Conservation (phyloP, 208 protist species). For the Leishmania turanica region DNA sequence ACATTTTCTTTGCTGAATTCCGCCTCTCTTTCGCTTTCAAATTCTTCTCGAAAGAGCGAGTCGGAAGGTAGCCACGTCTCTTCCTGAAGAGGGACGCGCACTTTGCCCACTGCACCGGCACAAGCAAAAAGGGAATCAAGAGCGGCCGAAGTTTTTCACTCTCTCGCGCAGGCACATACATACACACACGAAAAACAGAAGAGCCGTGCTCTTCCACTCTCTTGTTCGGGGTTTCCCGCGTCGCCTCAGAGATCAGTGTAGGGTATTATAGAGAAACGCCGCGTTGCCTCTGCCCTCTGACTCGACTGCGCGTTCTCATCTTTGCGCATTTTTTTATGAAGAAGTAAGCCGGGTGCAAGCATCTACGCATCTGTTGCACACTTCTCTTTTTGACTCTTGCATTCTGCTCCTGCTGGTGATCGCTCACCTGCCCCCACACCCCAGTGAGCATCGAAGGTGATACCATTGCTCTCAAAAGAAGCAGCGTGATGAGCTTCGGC, state of each 20-base stretch:
- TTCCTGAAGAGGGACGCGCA: neutral
- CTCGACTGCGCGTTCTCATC: neutral
- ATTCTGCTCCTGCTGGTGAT: neutral
- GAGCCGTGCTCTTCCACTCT: neutral
- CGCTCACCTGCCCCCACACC: too few species aligned
- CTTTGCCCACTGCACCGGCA: neutral
- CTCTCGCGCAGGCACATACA: neutral
- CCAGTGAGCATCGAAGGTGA: neutral
- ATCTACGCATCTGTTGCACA: neutral
- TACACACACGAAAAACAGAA: neutral
- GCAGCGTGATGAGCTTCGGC: slow-evolving; percentile 10
- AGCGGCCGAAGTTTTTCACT: neutral
- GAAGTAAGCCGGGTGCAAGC: neutral
- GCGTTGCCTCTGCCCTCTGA: neutral
- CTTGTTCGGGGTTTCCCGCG: neutral
- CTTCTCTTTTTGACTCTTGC: neutral
- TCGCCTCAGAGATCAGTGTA: neutral
- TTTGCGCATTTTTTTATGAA: neutral
- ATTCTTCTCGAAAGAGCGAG: slow-evolving; percentile 11
- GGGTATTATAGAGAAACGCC: neutral
- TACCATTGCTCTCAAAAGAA: neutral
- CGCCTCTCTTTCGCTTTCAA: slow-evolving; percentile 22
- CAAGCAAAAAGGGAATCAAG: neutral
- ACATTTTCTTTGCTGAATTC: neutral
- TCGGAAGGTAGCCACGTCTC: neutral